A percentile compares a stretch with the other conserved stretches of the same genome.
Evolutionary conservation across 2,329 filamentous ascomycete genomes (phyloP).

Genomic region (Xylaria sp.): DNA sequence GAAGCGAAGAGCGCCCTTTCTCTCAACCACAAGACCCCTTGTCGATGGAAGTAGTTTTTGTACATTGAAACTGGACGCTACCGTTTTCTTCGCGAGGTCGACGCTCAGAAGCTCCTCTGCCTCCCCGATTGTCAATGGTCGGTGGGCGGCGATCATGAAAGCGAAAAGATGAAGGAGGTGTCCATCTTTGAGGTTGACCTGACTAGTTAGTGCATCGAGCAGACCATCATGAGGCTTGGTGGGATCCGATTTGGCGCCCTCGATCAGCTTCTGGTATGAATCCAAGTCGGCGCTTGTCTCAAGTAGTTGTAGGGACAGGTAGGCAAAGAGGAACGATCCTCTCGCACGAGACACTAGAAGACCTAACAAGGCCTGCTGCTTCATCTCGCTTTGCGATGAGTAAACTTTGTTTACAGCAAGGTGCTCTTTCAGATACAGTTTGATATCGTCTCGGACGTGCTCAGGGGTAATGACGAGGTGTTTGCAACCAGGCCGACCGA

Average conservation of each 20-base stretch:
- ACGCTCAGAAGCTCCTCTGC: slow-evolving; percentile 39
- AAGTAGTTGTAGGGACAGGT: slow-evolving; percentile 37
- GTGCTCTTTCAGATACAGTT: slow-evolving; percentile 34
- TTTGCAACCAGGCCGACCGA: slow-evolving; percentile 35
- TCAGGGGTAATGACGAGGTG: slow-evolving; percentile 39
- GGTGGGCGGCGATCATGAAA: slow-evolving; percentile 40
- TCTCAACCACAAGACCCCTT: slow-evolving; percentile 38
- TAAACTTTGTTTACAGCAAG: slow-evolving; percentile 26
- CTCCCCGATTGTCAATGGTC: slow-evolving; percentile 39
- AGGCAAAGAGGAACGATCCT: slow-evolving; percentile 44
- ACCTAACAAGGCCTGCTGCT: slow-evolving; percentile 32
- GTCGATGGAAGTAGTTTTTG: slow-evolving; percentile 24
- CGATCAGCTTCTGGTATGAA: slow-evolving; percentile 29
- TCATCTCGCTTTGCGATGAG: slow-evolving; percentile 22
- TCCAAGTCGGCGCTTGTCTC: slow-evolving; percentile 28
- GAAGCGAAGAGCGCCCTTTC: slow-evolving; percentile 41
- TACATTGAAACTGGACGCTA: slow-evolving; percentile 28
- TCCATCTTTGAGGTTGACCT: slow-evolving; percentile 30
- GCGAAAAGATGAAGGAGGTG: slow-evolving; percentile 36
- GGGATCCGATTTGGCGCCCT: slow-evolving; percentile 28
- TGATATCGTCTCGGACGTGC: slow-evolving; percentile 40
- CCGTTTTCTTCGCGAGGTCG: slow-evolving; percentile 26
- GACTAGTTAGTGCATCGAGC: slow-evolving; percentile 31
- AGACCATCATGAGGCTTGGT: slow-evolving; percentile 26
- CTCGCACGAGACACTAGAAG: slow-evolving; percentile 38